Evolutionary conservation across 164 flowering plant genomes (phyloP).

Genomic region (Vitis rupestris): DNA sequence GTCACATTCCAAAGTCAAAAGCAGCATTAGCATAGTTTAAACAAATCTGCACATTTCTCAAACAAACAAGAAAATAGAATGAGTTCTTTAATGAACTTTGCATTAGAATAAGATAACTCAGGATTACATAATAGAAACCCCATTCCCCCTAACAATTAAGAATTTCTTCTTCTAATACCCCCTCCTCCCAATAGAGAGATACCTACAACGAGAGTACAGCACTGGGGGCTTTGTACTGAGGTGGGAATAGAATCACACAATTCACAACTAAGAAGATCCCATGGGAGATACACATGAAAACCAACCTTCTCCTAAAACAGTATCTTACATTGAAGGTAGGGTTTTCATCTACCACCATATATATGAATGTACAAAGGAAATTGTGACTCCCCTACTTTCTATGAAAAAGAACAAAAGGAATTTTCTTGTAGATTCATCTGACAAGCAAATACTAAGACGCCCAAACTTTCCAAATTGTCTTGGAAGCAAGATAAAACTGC

Average conservation of each 20-base stretch:
- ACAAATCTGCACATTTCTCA: background rate
- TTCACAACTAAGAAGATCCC: background rate
- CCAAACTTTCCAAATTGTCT: background rate
- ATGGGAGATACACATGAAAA: conserved; percentile 1
- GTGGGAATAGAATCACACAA: background rate
- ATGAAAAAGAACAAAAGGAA: background rate
- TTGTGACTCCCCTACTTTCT: conserved; percentile 12
- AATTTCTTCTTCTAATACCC: background rate
- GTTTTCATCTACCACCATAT: conserved; percentile 18
- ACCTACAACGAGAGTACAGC: no score
- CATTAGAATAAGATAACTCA: background rate
- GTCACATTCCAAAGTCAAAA: no score
- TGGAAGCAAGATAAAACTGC: background rate
- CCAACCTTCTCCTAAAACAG: conserved; percentile 13
- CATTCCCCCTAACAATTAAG: background rate
- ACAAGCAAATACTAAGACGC: background rate
- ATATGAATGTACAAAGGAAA: conserved; percentile 24
- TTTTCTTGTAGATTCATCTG: background rate
- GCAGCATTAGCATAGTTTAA: background rate
- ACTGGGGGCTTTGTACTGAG: background rate
- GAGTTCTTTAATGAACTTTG: background rate
- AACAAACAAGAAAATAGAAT: background rate
- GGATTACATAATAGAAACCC: background rate
- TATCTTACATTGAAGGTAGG: conserved; percentile 23
- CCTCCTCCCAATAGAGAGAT: background rate